Base-by-base conservation (phyloP, 1,284 basidiomycete species). In the Sporisorium iseilematis-ciliati region DNA sequence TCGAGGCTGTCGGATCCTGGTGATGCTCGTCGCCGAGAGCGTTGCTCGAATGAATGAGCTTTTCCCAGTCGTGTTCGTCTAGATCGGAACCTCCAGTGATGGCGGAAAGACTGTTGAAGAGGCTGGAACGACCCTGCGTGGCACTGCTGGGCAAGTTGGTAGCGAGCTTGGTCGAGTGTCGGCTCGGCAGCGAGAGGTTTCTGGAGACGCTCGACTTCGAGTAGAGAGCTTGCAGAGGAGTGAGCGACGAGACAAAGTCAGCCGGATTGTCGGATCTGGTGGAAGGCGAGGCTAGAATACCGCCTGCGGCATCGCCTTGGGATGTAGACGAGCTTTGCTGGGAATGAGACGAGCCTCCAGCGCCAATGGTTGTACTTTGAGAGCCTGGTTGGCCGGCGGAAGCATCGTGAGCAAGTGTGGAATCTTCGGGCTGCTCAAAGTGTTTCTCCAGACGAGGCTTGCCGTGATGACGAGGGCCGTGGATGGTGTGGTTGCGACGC, bases 61-160 rank as follows among this genome's bases (percentile, higher is more conserved):
- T 75, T 43, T 81, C 79, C 79, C 79, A 81, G 16, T 81, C 79
- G 50, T 81, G 72, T 7, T 81, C 79, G 57, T 78, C 79, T 10
- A 73, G 20, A 33, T 80, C 78, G 8, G 66, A 59, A 1, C 77
- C 71, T 25, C 78, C 79, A 4, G 74, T 78, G 60, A 81, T 81
- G 46, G 76, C 79, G 5, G 69, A 79, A 10, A 81, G 68, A 38
- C 78, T 80, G 51, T 81, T 81, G 64, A 68, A 72, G 23, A 65
- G 55, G 46, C 65, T 69, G 7, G 56, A 50, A 25, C 69, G 61
- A 14, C 69, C 69, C 18, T 72, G 74, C 1, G 74, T 72, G 7
- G 65, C 69, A 52, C 62, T 72, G 25, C 45, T 46, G 7, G 74
- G 60, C 33, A 72, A 29, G 41, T 63, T 54, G 40, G 71, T 51